These are phyloP conservation scores for Grosmannia huntii DNA, from an alignment of 2,329 filamentous ascomycete genomes.

Conservation along the genomic window DNA sequence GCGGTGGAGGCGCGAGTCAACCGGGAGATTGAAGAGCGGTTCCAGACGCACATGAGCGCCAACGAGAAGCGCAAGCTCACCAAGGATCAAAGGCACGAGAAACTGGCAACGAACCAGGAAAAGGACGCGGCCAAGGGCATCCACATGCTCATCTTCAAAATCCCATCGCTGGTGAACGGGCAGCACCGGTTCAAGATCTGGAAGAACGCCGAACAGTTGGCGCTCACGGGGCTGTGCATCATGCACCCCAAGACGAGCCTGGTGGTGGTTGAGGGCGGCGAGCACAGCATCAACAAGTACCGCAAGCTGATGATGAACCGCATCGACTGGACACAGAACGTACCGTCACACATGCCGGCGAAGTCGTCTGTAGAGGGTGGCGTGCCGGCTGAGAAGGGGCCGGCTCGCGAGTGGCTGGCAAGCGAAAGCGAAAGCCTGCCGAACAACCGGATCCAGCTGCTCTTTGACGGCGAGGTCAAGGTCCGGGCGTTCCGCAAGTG, in stretches of 20 bases:
- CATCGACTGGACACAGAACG: slow-evolving; percentile 90
- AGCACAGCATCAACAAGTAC: slow-evolving; percentile 70
- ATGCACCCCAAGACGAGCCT: slow-evolving; percentile 83
- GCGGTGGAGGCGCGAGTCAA: slow-evolving; percentile 93
- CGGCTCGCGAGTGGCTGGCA: slow-evolving; percentile 62
- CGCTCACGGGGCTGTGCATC: slow-evolving; percentile 79
- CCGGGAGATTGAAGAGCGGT: slow-evolving; percentile 78
- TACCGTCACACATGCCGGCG: slow-evolving; percentile 35
- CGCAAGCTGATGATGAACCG: slow-evolving; percentile 89
- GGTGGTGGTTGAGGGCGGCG: slow-evolving; percentile 82
- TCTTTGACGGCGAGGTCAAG: slow-evolving; percentile 89
- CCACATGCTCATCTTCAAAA: slow-evolving; percentile 75
- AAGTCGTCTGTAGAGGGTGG: neutral
- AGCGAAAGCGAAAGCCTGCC: slow-evolving; percentile 74
- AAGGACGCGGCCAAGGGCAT: slow-evolving; percentile 82
- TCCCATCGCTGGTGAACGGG: slow-evolving; percentile 79
- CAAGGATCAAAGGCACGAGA: slow-evolving; percentile 77
- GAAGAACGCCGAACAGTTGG: slow-evolving; percentile 81
- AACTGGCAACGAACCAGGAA: slow-evolving; percentile 69
- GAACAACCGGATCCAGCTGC: slow-evolving; percentile 65
- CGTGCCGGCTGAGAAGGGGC: slow-evolving; percentile 28
- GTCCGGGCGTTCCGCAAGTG: slow-evolving; percentile 72
- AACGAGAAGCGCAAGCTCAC: slow-evolving; percentile 83
- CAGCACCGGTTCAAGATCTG: slow-evolving; percentile 89
- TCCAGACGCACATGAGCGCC: slow-evolving; percentile 58